These are phyloP conservation scores for Populus tremula DNA, from an alignment of 345 rosid genomes.

Conservation along the genomic window DNA sequence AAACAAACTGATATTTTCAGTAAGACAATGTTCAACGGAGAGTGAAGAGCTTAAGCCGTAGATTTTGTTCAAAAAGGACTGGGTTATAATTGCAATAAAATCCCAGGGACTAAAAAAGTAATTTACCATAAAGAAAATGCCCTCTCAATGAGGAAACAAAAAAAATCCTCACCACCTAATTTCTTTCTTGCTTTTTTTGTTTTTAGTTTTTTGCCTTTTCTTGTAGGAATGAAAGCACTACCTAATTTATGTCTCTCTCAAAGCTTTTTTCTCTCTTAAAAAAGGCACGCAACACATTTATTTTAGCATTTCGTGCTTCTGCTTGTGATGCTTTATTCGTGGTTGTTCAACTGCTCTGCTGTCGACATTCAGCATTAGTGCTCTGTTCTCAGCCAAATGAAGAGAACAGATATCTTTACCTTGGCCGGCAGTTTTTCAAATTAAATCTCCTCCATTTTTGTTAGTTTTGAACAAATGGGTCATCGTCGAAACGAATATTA, in stretches of 20 bases:
- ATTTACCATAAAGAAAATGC: not conserved
- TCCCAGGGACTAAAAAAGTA: not conserved
- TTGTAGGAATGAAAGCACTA: conserved; percentile 7
- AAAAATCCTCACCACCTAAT: not conserved
- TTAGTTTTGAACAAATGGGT: conserved; percentile 24
- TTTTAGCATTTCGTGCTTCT: conserved; percentile 13
- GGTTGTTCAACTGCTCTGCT: conserved; percentile 47
- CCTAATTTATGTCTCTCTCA: not conserved
- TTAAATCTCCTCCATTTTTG: conserved; percentile 2
- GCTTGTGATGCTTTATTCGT: conserved; percentile 18
- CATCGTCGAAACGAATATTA: conserved; percentile 29
- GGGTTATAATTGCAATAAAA: not conserved
- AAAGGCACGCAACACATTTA: not conserved
- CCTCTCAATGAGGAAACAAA: not conserved
- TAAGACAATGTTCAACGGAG: not conserved
- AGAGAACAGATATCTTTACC: not conserved
- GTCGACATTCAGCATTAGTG: not conserved
- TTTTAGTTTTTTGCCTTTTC: not conserved
- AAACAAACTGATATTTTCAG: not conserved
- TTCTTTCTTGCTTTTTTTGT: not conserved
- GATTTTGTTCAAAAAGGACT: not conserved
- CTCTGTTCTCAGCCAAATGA: not conserved
- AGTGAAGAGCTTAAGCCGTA: not conserved
- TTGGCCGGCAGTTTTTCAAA: not conserved
- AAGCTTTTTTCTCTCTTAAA: not conserved